Evolutionary conservation across 257 asterid species (phyloP).

Genomic region (Cordia subcordata): DNA sequence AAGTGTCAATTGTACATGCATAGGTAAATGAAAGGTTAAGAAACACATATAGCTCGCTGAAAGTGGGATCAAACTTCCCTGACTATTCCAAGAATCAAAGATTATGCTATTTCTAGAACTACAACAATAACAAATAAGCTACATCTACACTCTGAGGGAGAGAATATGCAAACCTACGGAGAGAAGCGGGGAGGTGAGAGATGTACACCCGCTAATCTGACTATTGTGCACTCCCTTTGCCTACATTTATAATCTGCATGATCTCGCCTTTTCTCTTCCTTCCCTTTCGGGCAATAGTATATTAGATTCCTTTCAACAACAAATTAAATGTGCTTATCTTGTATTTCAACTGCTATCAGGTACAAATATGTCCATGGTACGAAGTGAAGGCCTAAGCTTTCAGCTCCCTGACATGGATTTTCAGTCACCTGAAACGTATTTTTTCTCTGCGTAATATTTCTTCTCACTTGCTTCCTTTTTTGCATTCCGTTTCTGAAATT

Average conservation of each 20-base stretch:
- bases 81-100: neutral
- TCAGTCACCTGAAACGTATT: constrained; percentile 65
- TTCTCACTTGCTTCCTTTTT: constrained; percentile 88
- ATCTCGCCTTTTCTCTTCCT: no score
- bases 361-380: constrained; percentile 1
- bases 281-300: no score
- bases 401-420: neutral
- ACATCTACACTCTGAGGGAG: neutral
- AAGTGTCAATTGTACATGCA: no score
- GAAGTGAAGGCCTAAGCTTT: neutral
- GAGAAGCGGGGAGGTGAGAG: no score
- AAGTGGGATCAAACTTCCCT: neutral
- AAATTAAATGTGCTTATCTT: neutral
- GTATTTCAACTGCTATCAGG: neutral
- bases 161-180: neutral
- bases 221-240: no score
- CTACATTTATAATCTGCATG: neutral
- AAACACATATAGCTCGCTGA: neutral
- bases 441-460: constrained; percentile 74
- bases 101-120: neutral
- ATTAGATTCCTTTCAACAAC: neutral
- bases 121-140: neutral
- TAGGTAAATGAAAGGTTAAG: no score
- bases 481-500: constrained; percentile 73
- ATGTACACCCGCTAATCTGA: neutral